A percentile compares a stretch with the other conserved stretches of the same genome.
These are phyloP conservation scores for Naganishia sp. DNA, from an alignment of 1,284 basidiomycete genomes.

Conservation along the genomic window DNA sequence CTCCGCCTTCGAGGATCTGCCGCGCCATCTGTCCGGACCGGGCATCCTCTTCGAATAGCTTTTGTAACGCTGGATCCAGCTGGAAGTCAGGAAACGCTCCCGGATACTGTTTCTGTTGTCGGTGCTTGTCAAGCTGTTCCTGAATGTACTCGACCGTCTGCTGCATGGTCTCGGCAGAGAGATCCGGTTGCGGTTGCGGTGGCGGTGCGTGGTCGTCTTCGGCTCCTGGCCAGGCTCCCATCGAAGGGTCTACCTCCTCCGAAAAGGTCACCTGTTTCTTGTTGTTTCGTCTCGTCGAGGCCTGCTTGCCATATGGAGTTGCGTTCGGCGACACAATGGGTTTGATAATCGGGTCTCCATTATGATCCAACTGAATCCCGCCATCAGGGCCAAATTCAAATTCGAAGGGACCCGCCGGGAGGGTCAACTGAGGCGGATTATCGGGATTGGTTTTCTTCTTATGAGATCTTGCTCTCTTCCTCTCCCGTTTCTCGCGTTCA, in stretches of 20 bases:
- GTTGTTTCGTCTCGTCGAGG: slow-evolving; percentile 3
- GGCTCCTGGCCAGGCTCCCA: neutral
- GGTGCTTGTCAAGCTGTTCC: slow-evolving; percentile 11
- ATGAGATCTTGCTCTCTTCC: slow-evolving; percentile 12
- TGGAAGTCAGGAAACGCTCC: slow-evolving; percentile 7
- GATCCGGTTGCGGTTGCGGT: neutral
- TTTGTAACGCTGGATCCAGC: slow-evolving; percentile 8
- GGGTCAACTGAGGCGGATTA: neutral
- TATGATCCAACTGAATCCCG: slow-evolving; percentile 3
- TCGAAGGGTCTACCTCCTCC: neutral
- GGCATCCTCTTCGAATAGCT: slow-evolving; percentile 5
- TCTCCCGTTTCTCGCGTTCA: slow-evolving; percentile 9
- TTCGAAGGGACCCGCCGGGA: slow-evolving; percentile 10
- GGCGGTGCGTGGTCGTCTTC: neutral
- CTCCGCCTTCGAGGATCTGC: neutral
- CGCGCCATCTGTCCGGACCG: slow-evolving; percentile 2
- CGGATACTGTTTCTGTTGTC: neutral
- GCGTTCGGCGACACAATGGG: neutral
- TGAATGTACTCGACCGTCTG: slow-evolving; percentile 11
- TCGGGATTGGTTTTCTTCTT: slow-evolving; percentile 1
- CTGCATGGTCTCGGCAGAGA: neutral
- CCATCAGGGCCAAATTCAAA: slow-evolving; percentile 8
- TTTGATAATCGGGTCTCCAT: slow-evolving; percentile 17
- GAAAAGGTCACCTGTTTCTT: slow-evolving; percentile 20
- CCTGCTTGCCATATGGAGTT: neutral